phyloP scores from a whole-genome alignment of 495 filamentous ascomycete genomes.

The Aspergillus coremiiformis region DNA sequence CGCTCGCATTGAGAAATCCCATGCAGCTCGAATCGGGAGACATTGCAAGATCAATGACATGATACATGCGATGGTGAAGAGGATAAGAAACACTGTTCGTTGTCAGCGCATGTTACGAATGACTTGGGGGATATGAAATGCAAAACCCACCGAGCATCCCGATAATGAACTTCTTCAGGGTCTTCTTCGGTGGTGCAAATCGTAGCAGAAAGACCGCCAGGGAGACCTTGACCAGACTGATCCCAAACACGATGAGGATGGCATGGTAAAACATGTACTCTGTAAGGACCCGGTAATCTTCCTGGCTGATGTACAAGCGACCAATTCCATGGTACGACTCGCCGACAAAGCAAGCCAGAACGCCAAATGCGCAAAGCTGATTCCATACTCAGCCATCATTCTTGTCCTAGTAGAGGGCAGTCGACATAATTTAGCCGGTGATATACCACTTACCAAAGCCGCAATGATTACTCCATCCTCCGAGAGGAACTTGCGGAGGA shows the following conservation, averaged over 20 bases:
- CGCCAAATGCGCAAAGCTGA: constrained; percentile 12
- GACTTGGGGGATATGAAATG: no score
- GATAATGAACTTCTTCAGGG: constrained; percentile 3
- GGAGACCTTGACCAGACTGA: constrained; percentile 8
- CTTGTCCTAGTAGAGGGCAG: background rate
- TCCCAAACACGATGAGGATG: constrained; percentile 15
- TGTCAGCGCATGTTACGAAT: background rate
- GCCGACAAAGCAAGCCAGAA: constrained; percentile 15
- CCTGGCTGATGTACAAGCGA: constrained; percentile 5
- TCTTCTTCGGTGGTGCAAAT: background rate
- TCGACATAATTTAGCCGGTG: background rate
- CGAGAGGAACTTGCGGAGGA: constrained; percentile 11
- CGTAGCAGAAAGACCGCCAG: constrained; percentile 8
- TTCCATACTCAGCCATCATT: background rate
- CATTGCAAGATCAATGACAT: constrained; percentile 16
- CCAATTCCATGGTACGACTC: constrained; percentile 16
- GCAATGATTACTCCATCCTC: constrained; percentile 15
- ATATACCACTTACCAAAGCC: constrained; percentile 9
- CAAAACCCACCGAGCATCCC: constrained; percentile 1
- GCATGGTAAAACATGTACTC: constrained; percentile 14
- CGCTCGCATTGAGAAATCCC: constrained; percentile 6
- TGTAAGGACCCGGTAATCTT: background rate
- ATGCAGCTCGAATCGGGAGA: constrained; percentile 12
- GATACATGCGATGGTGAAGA: constrained; percentile 15
- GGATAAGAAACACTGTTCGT: constrained; percentile 10